Evolutionary conservation across 164 flowering plant species (phyloP).

Genomic region (Magnolia changhungtana): DNA sequence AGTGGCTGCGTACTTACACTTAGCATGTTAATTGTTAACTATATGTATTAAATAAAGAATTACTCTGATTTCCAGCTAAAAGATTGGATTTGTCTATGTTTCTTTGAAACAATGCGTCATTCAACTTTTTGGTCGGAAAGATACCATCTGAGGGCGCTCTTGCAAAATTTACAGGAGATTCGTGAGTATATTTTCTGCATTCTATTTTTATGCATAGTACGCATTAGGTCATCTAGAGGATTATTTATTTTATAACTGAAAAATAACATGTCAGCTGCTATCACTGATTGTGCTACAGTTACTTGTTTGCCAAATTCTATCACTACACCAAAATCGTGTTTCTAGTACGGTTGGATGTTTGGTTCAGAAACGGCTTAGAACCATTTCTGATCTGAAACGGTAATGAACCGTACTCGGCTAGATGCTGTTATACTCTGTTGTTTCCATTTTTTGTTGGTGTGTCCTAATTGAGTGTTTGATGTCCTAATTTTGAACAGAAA

Average conservation of each 20-base stretch:
- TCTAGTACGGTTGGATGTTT: too few relatives aligned
- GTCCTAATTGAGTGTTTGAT: too few relatives aligned
- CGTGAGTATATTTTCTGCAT: conserved; percentile 49
- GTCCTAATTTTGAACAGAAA: too few relatives aligned
- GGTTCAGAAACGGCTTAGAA: too few relatives aligned
- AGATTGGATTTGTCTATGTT: conserved; percentile 10
- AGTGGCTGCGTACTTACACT: conserved; percentile 26
- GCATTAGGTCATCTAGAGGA: neutral
- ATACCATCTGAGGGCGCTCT: conserved; percentile 78
- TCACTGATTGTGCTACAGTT: neutral
- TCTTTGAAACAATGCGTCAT: conserved; percentile 75
- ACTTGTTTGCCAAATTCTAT: too few relatives aligned
- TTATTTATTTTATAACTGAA: neutral
- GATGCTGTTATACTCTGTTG: too few relatives aligned
- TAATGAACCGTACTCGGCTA: too few relatives aligned
- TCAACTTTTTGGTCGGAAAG: conserved; percentile 75
- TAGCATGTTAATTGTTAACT: neutral
- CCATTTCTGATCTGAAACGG: too few relatives aligned
- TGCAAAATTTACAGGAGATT: conserved; percentile 49
- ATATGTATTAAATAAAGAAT: neutral
- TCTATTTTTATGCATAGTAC: neutral
- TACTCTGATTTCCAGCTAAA: conserved; percentile 3
- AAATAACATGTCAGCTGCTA: too few relatives aligned
- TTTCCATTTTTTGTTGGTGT: too few relatives aligned
- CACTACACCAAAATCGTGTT: too few relatives aligned